A percentile compares a stretch with the other conserved stretches of the same genome.
Conservation (phyloP, 805 yeast genomes). For the Saccharomycopsis sp. region DNA sequence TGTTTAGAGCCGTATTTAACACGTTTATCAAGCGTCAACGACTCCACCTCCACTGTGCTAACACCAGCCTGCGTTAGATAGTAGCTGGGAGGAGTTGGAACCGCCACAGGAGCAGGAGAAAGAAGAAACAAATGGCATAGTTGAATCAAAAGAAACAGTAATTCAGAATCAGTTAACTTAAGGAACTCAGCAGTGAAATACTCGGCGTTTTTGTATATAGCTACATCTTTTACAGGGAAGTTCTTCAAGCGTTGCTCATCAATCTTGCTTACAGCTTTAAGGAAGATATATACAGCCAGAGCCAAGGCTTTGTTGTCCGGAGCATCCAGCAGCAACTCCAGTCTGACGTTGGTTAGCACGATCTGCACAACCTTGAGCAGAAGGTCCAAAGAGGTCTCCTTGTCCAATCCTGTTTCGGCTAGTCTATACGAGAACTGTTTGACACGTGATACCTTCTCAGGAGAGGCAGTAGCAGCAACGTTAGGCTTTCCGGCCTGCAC, state of each 20-base stretch:
- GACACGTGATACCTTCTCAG: constrained; percentile 39
- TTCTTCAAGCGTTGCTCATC: constrained; percentile 33
- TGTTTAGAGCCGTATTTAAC: constrained; percentile 46
- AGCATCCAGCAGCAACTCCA: constrained; percentile 23
- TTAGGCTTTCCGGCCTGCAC: constrained; percentile 56
- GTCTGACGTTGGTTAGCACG: constrained; percentile 38
- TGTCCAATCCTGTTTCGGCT: constrained; percentile 59
- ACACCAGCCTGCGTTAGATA: constrained; percentile 47
- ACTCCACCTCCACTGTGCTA: constrained; percentile 46
- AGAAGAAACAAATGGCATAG: background rate
- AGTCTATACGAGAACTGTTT: constrained; percentile 59
- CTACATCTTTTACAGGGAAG: background rate
- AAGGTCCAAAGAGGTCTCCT: constrained; percentile 36
- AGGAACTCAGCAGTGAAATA: constrained; percentile 13
- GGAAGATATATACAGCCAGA: constrained; percentile 53
- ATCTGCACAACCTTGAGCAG: constrained; percentile 36
- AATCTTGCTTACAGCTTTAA: constrained; percentile 48
- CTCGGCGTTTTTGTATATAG: constrained; percentile 7
- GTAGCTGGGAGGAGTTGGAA: constrained; percentile 29
- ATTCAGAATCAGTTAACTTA: constrained; percentile 1
- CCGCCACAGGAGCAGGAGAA: background rate
- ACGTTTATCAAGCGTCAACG: constrained; percentile 66
- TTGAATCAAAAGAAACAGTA: background rate
- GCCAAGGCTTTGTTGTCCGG: constrained; percentile 39
- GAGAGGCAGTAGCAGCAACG: constrained; percentile 25